Percentiles rank a stretch among this genome's conserved stretches.
phyloP scores from a whole-genome alignment of 2,329 filamentous ascomycete species.

The Diplocarpon mali region DNA sequence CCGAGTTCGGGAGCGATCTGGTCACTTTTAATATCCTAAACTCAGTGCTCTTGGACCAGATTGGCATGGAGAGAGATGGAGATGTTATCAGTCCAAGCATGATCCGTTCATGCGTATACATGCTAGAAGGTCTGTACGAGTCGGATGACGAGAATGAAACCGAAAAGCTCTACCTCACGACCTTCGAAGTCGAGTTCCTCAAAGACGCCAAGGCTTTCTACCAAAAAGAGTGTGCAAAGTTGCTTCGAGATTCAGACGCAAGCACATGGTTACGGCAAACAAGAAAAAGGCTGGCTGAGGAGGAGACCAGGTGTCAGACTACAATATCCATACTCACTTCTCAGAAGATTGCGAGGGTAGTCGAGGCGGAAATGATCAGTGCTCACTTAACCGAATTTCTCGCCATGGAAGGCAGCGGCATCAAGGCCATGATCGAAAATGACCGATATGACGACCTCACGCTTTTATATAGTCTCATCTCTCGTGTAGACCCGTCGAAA shows the following conservation, averaged over 20 bases:
- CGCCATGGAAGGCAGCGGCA: conserved; percentile 71
- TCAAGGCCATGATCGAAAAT: conserved; percentile 85
- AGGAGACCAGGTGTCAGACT: conserved; percentile 70
- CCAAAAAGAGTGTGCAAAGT: conserved; percentile 55
- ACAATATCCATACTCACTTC: conserved; percentile 65
- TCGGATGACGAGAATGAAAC: conserved; percentile 65
- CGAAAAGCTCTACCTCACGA: conserved; percentile 71
- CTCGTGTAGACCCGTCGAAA: conserved; percentile 67
- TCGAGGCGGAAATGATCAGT: conserved; percentile 71
- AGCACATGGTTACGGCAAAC: conserved; percentile 72
- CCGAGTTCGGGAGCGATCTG: conserved; percentile 31
- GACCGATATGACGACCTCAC: conserved; percentile 67
- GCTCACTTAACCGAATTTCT: conserved; percentile 73
- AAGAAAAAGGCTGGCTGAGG: conserved; percentile 63
- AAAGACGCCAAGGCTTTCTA: conserved; percentile 65
- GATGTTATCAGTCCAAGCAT: conserved; percentile 78
- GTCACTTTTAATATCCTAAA: conserved; percentile 66
- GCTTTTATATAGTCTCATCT: conserved; percentile 72
- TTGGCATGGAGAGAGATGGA: conserved; percentile 83
- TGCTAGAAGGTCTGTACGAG: conserved; percentile 85
- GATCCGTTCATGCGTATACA: conserved; percentile 72
- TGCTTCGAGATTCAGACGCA: conserved; percentile 71
- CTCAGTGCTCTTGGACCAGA: conserved; percentile 76
- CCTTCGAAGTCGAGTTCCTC: conserved; percentile 73
- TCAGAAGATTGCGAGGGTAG: conserved; percentile 61